Evolutionary conservation across 805 yeast species (phyloP), one percentile per base, ranked within the genome.

Genomic region (Candida michaelii): DNA sequence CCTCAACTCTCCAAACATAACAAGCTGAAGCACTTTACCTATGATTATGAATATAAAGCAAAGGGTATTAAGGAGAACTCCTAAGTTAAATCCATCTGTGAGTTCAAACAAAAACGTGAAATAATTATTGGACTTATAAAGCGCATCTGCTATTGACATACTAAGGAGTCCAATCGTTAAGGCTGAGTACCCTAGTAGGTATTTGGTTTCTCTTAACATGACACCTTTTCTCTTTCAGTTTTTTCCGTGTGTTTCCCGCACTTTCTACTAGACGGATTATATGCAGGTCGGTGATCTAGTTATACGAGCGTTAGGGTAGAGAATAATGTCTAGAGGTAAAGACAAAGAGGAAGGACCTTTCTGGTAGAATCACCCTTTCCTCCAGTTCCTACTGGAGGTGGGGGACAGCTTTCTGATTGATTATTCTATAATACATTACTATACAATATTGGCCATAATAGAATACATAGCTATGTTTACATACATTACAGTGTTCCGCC

Each of bases 1-100:
- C 43, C 96, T 70, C 40, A 91, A 65, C 43, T 80, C 81, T 0
- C 96, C 96, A 66, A 89, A 89, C 27, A 88, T 52, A 0, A 81
- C 1, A 19, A 61, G 48, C 36, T 82, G 84, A 0, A 82, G 48
- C 7, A 72, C 31, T 48, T 78, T 77, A n/a, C 54, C 54, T 11
- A 55, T 23, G 9, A 55, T 46, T 11, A 59, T 38, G 34, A 58
- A 54, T 4, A 53, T 32, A 31, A 53, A 50, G 27, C 55, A 46
- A 11, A 63, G 40, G 24, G 51, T 53, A 44, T 65, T 65, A 43
- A 65, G 46, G 6, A 63, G 39, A 2, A 62, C 58, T 1, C 58
- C 57, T 23, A 65, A 45, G 27, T 60, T 58, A 30, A 54, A 44
- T 2, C 67, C 66, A 31, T 59, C 64, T 9, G 70, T 63, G 36